A percentile compares a stretch with the other conserved stretches of the same genome.
phyloP scores from a whole-genome alignment of 192 early-diverging fungal genomes.

The Coemansia biformis region DNA sequence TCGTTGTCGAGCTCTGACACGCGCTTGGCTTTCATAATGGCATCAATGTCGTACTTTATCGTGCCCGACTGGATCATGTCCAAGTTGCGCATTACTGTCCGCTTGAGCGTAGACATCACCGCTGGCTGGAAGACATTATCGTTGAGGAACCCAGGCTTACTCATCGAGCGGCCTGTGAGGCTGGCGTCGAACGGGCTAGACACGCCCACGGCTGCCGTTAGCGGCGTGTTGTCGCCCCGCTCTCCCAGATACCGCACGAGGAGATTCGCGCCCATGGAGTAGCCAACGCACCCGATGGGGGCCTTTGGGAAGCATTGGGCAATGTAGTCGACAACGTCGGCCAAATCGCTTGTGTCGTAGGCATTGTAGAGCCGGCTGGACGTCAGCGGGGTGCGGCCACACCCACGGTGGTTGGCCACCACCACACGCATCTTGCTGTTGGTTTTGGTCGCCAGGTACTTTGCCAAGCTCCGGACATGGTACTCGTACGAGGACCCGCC shows the following conservation, averaged over 20 bases:
- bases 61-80: constrained; percentile 36
- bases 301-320: constrained; percentile 52
- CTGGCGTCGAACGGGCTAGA: constrained; percentile 80
- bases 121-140: constrained; percentile 55
- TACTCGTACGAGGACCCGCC: constrained; percentile 89
- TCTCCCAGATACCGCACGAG: constrained; percentile 84
- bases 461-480: constrained; percentile 73
- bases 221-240: constrained; percentile 59
- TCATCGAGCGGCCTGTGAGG: constrained; percentile 31
- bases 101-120: constrained; percentile 56
- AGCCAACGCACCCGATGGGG: constrained; percentile 70
- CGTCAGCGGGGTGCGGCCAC: constrained; percentile 37
- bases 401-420: constrained; percentile 48
- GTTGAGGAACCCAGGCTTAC: constrained; percentile 47
- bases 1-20: constrained; percentile 77
- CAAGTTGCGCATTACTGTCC: constrained; percentile 34
- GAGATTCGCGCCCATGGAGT: constrained; percentile 87
- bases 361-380: constrained; percentile 72
- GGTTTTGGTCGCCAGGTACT: constrained; percentile 42
- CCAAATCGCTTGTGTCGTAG: constrained; percentile 69
- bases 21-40: constrained; percentile 53
- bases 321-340: constrained; percentile 12
- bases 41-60: constrained; percentile 43
- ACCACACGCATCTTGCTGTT: constrained; percentile 60
- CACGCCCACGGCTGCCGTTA: constrained; percentile 69